Base-by-base conservation (phyloP, 495 filamentous ascomycete genomes). In the Daldinia decipiens region DNA sequence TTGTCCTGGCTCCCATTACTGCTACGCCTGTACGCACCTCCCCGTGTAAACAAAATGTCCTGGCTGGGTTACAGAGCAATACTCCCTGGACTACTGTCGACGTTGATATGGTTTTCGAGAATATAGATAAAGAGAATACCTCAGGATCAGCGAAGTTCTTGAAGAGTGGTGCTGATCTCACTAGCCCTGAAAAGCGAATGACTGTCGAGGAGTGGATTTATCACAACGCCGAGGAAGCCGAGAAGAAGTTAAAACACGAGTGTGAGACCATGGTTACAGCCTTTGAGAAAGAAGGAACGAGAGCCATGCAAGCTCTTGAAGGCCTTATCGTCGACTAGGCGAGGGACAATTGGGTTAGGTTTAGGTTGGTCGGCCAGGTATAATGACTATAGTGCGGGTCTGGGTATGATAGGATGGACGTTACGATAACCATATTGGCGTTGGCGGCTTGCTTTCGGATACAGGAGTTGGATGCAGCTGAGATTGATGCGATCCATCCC, bases 161-260 rank as follows among this genome's bases (percentile, higher is more conserved):
- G 38, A 76, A 75, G 8, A 86, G 85, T 66, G 83, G 81, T 12
- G 73, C 64, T 27, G 84, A 85, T n/a, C 78, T 99, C 67, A 89
- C 87, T 1, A 91, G 84, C 67, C 88, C 88, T 0, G 95, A 98
- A 82, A 93, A 91, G 83, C 86, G 86, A 40, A 94, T 99, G 93
- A 93, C 88, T 0, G 93, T 98, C 2, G 92, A 96, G 77, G 89
- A 97, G 79, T 99, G 95, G 95, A 90, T 99, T 50, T 81, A 85
- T 59, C 87, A 86, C 81, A 95, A 94, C 75, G 94, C 95, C 4
- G 85, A 86, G 71, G 82, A 88, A 68, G 93, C 90, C 1, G 93
- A 97, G 80, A 87, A 91, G 74, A 89, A 87, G 74, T 77, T 98
- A 61, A 91, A 89, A 71, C 76, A 80, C 34, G 92, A 95, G 77